These are phyloP conservation scores for Hortiboletus flavorubellus DNA, from an alignment of 768 basidiomycete genomes.

Conservation along the genomic window DNA sequence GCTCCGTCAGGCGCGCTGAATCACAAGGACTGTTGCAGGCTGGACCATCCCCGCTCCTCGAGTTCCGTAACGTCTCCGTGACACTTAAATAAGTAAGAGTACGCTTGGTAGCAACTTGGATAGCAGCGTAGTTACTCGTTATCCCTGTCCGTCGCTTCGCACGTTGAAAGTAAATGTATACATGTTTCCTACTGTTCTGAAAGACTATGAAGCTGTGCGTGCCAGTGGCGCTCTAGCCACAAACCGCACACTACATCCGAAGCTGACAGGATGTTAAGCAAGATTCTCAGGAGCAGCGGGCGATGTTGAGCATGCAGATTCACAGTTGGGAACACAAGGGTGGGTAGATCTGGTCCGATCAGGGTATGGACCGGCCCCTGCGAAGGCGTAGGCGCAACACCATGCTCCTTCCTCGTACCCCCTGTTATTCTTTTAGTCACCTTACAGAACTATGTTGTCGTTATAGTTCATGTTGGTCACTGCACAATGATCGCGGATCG, in stretches of 20 bases:
- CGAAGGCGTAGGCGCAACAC: background rate
- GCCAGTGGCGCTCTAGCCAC: background rate
- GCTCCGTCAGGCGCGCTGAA: background rate
- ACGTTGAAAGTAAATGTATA: background rate
- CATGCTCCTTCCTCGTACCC: background rate
- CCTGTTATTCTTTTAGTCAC: background rate
- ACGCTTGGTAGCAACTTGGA: no score
- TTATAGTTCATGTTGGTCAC: no score
- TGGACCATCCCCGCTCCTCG: slow-evolving; percentile 25
- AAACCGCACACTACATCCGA: background rate
- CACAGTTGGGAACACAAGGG: no score
- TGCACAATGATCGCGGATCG: background rate
- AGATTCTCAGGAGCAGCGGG: background rate
- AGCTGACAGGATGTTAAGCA: background rate
- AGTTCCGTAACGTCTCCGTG: slow-evolving; percentile 25
- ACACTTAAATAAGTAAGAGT: slow-evolving; percentile 11
- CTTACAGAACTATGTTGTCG: no score
- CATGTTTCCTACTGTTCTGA: background rate
- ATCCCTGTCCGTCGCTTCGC: background rate
- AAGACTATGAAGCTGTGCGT: background rate
- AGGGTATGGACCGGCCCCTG: background rate
- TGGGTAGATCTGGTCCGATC: background rate
- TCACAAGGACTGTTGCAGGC: slow-evolving; percentile 7
- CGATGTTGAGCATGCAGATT: background rate
- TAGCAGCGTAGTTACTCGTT: background rate